A percentile compares a stretch with the other conserved stretches of the same genome.
Evolutionary conservation across 768 basidiomycete species (phyloP).

Genomic region (Tricholoma bakamatsutake): DNA sequence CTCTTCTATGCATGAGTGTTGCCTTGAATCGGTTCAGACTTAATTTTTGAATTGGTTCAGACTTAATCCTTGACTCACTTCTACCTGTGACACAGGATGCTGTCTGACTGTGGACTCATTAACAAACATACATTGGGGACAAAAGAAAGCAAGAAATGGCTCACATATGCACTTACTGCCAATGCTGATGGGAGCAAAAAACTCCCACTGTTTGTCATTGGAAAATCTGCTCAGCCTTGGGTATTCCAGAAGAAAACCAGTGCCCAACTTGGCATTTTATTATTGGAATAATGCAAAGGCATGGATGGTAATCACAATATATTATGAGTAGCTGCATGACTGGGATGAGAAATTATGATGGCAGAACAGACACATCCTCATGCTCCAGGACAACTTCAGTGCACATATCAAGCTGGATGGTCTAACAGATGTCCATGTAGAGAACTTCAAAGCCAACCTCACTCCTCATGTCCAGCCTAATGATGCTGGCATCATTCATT

Average conservation of each 20-base stretch:
- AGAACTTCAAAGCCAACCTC: slow-evolving; percentile 11
- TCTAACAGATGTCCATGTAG: slow-evolving; percentile 5
- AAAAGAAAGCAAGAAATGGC: slow-evolving; percentile 25
- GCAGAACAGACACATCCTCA: no score
- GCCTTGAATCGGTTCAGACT: neutral
- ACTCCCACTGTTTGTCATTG: slow-evolving; percentile 25
- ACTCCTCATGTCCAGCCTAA: no score
- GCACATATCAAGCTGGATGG: no score
- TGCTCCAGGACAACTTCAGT: no score
- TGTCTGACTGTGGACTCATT: slow-evolving; percentile 7
- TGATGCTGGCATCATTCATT: no score
- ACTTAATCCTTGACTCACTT: neutral
- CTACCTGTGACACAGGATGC: no score
- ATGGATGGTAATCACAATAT: slow-evolving; percentile 19
- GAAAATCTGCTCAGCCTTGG: slow-evolving; percentile 22
- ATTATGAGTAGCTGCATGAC: slow-evolving; percentile 26
- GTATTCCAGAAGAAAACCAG: slow-evolving; percentile 21
- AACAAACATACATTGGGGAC: slow-evolving; percentile 2
- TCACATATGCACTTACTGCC: slow-evolving; percentile 23
- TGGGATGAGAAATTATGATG: no score
- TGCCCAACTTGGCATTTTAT: no score
- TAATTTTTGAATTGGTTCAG: neutral
- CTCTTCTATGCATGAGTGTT: no score
- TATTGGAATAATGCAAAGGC: no score
- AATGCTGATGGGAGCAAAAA: slow-evolving; percentile 17